These are phyloP conservation scores for Lasiodiplodia citricola DNA, from an alignment of 2,329 filamentous ascomycete species.

Conservation along the genomic window DNA sequence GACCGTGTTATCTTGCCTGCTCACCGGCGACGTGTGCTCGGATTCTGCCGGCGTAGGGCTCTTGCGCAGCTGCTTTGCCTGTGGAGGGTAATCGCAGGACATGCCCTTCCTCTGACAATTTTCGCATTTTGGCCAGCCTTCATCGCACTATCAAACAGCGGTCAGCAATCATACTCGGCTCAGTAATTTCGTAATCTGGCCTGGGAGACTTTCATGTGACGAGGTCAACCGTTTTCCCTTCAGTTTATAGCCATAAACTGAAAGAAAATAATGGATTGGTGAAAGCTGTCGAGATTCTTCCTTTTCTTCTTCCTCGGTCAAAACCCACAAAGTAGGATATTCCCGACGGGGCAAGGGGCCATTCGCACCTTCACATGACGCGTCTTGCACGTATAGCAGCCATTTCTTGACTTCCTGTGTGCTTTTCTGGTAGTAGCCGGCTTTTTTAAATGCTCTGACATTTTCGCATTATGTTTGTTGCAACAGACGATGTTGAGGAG, in stretches of 20 bases:
- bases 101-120: neutral
- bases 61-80: neutral
- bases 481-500: neutral
- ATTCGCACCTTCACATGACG: slow-evolving; percentile 1
- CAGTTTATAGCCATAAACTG: neutral
- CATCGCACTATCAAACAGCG: neutral
- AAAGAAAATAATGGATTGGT: neutral
- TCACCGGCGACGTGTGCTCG: neutral
- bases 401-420: neutral
- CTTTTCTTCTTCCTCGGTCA: too few species aligned
- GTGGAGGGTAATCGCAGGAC: neutral
- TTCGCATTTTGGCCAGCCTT: neutral
- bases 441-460: neutral
- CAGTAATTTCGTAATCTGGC: neutral
- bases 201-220: neutral
- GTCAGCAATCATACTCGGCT: neutral
- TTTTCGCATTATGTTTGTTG: neutral
- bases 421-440: neutral
- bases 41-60: too few species aligned
- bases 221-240: neutral
- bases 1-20: too few species aligned
- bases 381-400: neutral
- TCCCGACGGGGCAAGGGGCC: neutral
- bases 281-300: neutral
- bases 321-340: neutral